A percentile compares a stretch with the other conserved stretches of the same genome.
Conservation (phyloP, 805 yeast genomes). For the Candida namnaoensis region DNA sequence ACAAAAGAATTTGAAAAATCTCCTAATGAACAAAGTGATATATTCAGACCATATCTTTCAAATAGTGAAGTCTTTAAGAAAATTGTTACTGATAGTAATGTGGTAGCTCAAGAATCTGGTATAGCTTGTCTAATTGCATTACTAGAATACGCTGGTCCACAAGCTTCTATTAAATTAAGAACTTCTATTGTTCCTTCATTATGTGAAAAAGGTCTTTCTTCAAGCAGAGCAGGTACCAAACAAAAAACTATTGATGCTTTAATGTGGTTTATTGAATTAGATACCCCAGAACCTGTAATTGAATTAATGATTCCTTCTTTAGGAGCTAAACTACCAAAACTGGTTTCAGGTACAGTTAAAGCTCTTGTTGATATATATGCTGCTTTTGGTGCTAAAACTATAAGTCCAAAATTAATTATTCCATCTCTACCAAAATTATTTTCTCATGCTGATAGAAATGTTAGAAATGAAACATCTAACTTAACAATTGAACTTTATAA, state of each 20-base stretch:
- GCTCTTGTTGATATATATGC: conserved; percentile 42
- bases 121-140: conserved; percentile 44
- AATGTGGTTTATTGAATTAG: conserved; percentile 54
- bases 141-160: conserved; percentile 47
- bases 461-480: conserved; percentile 68
- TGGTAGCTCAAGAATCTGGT: conserved; percentile 86
- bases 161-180: conserved; percentile 31
- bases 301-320: conserved; percentile 59
- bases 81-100: conserved; percentile 71
- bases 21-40: conserved; percentile 44
- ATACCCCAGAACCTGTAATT: conserved; percentile 54
- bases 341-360: conserved; percentile 58
- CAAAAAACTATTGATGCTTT: conserved; percentile 55
- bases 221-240: conserved; percentile 70
- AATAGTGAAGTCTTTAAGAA: conserved; percentile 49
- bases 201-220: conserved; percentile 76
- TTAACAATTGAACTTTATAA: conserved; percentile 62
- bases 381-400: conserved; percentile 54
- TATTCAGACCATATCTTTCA: conserved; percentile 40
- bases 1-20: conserved; percentile 42
- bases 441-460: conserved; percentile 80
- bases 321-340: conserved; percentile 63
- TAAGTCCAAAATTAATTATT: conserved; percentile 49
- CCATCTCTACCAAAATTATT: conserved; percentile 59
- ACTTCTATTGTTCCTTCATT: conserved; percentile 36